Evolutionary conservation across 2,329 filamentous ascomycete genomes (phyloP), one percentile per base, ranked within the genome.

Genomic region (Massarina eburnea): DNA sequence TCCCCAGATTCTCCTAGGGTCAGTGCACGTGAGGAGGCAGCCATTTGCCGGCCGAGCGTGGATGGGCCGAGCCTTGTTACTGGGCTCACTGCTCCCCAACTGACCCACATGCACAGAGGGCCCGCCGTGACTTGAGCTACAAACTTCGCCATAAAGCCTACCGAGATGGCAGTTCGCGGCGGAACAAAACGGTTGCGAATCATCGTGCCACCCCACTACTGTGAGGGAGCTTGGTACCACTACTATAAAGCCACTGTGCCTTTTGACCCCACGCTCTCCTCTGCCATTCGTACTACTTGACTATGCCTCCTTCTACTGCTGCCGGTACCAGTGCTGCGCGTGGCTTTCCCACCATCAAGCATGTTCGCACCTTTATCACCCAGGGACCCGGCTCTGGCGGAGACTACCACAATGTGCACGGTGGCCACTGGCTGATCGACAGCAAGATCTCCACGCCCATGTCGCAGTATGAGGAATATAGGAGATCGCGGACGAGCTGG

Each of bases 401-500:
- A 51, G 88, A 92, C 68, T 96, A 96, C 70, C 91, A 96, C 78
- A 96, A 96, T 79, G 91, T 95, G 62, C 80, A 89, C 66, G 77
- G 75, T 37, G 75, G 75, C 24, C 74, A 76, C 71, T 95, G 91
- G 91, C 77, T 96, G 58, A 88, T 96, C 55, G 91, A 96, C 73
- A 87, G 86, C 51, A 85, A 91, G 58, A 96, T 96, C 67, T 91
- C 91, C 1, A 96, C 91, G 1, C 91, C 91, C 6, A 95, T 91
- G 81, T 92, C 90, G 39, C 81, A 84, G 71, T 96, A 91, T 81
- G 88, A 94, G 55, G 78, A 91, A 59, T 96, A 95, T 72, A 84
- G 91, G 56, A 83, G 85, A 50, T 96, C 91, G 29, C 81, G 91
- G 59, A 96, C 91, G 10, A 91, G 85, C 68, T 96, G 90, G 89